Conservation (phyloP, 129 eudicot genomes). For the Logfia minima region DNA sequence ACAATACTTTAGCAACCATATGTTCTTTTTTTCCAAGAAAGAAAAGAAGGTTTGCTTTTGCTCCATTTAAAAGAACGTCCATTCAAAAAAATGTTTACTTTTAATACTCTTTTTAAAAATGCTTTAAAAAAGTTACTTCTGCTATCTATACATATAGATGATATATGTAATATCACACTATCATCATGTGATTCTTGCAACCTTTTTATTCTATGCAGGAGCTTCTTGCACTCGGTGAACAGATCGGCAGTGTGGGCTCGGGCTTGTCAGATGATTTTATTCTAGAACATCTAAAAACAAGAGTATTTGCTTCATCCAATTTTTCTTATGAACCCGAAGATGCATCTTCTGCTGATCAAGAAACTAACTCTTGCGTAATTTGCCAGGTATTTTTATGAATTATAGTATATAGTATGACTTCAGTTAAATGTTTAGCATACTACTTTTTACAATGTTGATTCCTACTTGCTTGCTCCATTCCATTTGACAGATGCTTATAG, state of each 20-base stretch:
- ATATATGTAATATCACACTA: background rate
- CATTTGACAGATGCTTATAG: background rate
- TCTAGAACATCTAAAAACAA: conserved; percentile 47
- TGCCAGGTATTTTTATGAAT: conserved; percentile 63
- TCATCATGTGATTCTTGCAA: conserved; percentile 28
- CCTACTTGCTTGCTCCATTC: background rate
- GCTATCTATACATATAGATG: background rate
- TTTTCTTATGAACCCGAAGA: conserved; percentile 50
- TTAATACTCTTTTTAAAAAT: background rate
- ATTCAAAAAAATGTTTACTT: background rate
- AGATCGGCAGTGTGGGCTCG: conserved; percentile 77
- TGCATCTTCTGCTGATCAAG: conserved; percentile 44
- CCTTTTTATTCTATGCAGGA: conserved; percentile 45
- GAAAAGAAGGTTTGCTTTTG: background rate
- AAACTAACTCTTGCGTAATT: conserved; percentile 64
- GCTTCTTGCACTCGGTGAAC: conserved; percentile 96
- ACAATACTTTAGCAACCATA: background rate
- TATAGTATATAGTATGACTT: background rate
- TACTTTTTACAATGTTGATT: background rate
- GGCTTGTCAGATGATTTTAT: conserved; percentile 73
- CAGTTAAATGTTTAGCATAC: background rate
- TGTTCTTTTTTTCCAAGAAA: background rate
- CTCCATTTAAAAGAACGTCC: conserved; percentile 1
- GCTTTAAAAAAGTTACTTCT: background rate
- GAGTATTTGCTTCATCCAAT: conserved; percentile 36